phyloP scores from a whole-genome alignment of 345 rosid species.

The Salix arbutifolia region DNA sequence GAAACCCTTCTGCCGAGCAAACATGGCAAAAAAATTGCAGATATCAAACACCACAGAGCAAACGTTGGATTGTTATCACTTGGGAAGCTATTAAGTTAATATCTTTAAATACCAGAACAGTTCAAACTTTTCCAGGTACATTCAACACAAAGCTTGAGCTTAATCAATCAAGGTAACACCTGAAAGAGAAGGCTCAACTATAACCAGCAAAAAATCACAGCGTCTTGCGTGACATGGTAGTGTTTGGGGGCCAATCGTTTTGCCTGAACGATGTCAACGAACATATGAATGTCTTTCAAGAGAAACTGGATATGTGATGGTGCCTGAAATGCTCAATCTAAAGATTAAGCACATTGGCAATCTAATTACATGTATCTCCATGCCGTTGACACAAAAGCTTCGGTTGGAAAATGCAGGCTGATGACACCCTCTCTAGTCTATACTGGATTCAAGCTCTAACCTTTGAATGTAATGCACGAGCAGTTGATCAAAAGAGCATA shows the following conservation, averaged over 20 bases:
- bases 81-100: neutral
- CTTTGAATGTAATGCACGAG: neutral
- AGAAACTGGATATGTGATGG: neutral
- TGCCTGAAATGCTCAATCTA: neutral
- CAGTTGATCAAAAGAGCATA: neutral
- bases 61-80: neutral
- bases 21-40: neutral
- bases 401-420: neutral
- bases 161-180: neutral
- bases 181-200: neutral
- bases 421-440: neutral
- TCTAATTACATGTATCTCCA: neutral
- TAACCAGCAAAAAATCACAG: neutral
- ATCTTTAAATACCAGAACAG: neutral
- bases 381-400: no score
- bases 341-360: neutral
- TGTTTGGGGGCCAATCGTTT: neutral
- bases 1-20: neutral
- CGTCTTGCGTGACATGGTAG: neutral
- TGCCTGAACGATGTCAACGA: neutral
- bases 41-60: neutral
- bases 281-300: neutral
- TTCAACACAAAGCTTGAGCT: neutral
- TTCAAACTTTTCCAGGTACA: neutral
- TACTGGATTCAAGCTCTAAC: neutral